These are phyloP conservation scores for Ascocoryne sarcoides DNA, from an alignment of 2,329 filamentous ascomycete species.

Conservation along the genomic window DNA sequence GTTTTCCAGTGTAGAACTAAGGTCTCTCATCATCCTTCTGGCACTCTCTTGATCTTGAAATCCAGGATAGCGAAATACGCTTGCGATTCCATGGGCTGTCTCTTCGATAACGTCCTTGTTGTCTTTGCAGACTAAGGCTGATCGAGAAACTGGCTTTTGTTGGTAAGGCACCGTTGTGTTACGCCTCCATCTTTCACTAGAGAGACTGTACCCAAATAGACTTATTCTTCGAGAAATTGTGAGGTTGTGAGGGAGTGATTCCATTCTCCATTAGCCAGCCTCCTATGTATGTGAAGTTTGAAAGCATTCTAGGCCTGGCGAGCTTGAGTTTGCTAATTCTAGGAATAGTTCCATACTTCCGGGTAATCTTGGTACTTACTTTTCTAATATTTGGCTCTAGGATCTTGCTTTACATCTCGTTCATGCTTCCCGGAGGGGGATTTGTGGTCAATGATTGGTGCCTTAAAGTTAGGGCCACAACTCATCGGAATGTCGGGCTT, in stretches of 20 bases:
- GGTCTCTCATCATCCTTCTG: conserved; percentile 58
- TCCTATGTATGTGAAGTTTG: conserved; percentile 48
- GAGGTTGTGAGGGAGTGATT: conserved; percentile 43
- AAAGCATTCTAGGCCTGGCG: conserved; percentile 36
- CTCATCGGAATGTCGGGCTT: neutral
- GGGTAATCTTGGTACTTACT: neutral
- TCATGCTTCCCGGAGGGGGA: neutral
- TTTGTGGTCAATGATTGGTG: neutral
- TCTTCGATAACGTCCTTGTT: conserved; percentile 31
- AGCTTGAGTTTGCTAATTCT: conserved; percentile 1
- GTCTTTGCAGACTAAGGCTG: conserved; percentile 36
- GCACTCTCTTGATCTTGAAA: conserved; percentile 67
- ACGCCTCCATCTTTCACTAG: conserved; percentile 49
- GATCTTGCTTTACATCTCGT: neutral
- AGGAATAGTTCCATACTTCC: neutral
- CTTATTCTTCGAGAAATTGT: conserved; percentile 47
- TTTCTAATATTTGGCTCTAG: neutral
- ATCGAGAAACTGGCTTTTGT: conserved; percentile 29
- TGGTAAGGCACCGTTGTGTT: conserved; percentile 54
- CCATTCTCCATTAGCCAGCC: conserved; percentile 51
- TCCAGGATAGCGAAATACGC: conserved; percentile 61
- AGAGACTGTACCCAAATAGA: conserved; percentile 43
- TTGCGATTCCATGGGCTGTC: conserved; percentile 66
- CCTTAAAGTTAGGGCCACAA: neutral
- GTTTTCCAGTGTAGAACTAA: conserved; percentile 43